A percentile compares a stretch with the other conserved stretches of the same genome.
Evolutionary conservation across 108 stramenopile species (phyloP).

Genomic region (Stephanodiscus triporus): DNA sequence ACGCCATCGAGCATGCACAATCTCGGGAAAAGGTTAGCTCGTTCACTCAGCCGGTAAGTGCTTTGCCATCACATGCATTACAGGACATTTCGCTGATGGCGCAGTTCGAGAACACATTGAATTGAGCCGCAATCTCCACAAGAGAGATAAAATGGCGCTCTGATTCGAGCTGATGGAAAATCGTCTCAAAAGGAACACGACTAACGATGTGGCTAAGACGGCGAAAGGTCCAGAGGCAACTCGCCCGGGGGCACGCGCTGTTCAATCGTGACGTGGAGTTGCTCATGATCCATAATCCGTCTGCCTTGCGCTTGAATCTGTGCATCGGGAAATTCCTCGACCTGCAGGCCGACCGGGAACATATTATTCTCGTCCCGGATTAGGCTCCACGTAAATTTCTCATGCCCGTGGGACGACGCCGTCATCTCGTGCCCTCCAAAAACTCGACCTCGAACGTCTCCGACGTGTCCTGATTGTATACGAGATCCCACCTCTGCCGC

Average conservation of each 20-base stretch:
- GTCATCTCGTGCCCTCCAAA: not conserved
- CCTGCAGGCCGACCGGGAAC: not conserved
- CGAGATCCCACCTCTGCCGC: not conserved
- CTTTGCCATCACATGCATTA: too few species aligned
- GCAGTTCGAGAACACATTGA: too few species aligned
- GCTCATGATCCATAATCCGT: not conserved
- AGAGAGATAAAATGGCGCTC: too few species aligned
- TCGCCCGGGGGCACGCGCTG: not conserved
- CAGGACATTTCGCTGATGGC: too few species aligned
- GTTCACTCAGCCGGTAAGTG: not conserved
- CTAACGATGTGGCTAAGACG: not conserved
- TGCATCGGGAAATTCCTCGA: not conserved
- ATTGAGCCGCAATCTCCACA: too few species aligned
- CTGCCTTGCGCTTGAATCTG: not conserved
- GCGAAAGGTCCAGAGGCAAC: not conserved
- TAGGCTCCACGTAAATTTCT: not conserved
- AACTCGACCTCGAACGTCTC: not conserved
- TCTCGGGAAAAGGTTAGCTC: not conserved
- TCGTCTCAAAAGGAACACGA: not conserved
- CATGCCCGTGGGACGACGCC: not conserved
- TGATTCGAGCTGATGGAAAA: not conserved
- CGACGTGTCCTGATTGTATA: not conserved
- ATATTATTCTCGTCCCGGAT: too few species aligned
- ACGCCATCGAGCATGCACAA: not conserved
- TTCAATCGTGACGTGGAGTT: not conserved